Conservation (phyloP, 2,329 filamentous ascomycete species). For the Tolypocladium guangdongense region DNA sequence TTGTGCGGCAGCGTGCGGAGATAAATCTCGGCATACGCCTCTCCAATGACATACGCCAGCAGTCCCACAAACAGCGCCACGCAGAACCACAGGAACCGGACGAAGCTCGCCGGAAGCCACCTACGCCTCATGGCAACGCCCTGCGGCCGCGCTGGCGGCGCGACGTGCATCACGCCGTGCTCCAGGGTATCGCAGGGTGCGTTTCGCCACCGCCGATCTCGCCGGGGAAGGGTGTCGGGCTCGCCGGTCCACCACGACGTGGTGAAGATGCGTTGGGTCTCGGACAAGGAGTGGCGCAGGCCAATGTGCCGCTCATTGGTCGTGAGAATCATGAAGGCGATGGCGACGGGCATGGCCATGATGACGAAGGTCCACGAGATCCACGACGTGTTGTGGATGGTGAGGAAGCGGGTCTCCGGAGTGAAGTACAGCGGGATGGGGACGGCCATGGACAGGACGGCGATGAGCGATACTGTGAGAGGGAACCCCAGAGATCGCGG, state of each 20-base stretch:
- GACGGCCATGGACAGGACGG: constrained; percentile 44
- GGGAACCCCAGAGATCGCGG: constrained; percentile 53
- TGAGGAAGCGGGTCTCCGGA: constrained; percentile 41
- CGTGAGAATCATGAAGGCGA: constrained; percentile 53
- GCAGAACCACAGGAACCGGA: constrained; percentile 61
- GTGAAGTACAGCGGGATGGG: constrained; percentile 51
- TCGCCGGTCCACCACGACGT: constrained; percentile 56
- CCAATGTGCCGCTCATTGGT: constrained; percentile 52
- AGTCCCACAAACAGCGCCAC: constrained; percentile 50
- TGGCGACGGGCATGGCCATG: constrained; percentile 58
- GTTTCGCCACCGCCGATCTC: constrained; percentile 4
- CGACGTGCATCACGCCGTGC: constrained; percentile 19
- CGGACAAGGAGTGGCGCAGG: constrained; percentile 48
- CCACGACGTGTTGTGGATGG: constrained; percentile 55
- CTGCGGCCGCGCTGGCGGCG: constrained; percentile 13
- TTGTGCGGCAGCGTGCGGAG: constrained; percentile 55
- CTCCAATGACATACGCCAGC: constrained; percentile 56
- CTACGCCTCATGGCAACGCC: constrained; percentile 33
- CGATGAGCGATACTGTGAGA: constrained; percentile 50
- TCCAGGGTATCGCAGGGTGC: constrained; percentile 24
- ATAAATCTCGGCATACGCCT: constrained; percentile 60
- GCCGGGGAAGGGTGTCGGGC: constrained; percentile 28
- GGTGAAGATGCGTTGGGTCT: constrained; percentile 58
- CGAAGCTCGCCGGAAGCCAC: constrained; percentile 56
- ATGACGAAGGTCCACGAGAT: constrained; percentile 59